phyloP scores from a whole-genome alignment of 176 grass and related monocot species.

The Oryza glaberrima region DNA sequence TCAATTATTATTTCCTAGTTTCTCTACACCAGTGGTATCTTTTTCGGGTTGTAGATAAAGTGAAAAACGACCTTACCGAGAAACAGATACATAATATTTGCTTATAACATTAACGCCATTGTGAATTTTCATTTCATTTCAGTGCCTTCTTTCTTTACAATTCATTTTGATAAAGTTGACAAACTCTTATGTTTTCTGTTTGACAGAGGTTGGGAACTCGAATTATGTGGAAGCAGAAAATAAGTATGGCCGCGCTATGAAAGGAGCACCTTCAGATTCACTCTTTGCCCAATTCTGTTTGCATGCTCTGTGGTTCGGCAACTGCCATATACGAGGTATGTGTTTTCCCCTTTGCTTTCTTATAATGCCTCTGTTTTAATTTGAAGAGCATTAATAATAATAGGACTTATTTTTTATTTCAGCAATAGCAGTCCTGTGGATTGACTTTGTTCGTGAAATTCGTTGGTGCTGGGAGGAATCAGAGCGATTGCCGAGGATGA shows the following conservation, averaged over 20 bases:
- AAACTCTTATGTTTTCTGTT: slow-evolving; percentile 42
- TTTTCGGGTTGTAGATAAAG: background rate
- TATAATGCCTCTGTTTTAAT: slow-evolving; percentile 13
- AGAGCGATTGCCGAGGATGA: slow-evolving; percentile 80
- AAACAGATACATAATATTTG: slow-evolving; percentile 8
- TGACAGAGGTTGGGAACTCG: slow-evolving; percentile 54
- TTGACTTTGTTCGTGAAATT: slow-evolving; percentile 99
- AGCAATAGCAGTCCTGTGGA: slow-evolving; percentile 93
- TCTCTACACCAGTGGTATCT: background rate
- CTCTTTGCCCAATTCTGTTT: slow-evolving; percentile 95
- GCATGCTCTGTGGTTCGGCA: slow-evolving; percentile 95
- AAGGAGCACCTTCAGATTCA: slow-evolving; percentile 85
- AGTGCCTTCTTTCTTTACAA: background rate
- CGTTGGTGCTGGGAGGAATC: slow-evolving; percentile 98
- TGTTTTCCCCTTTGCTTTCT: slow-evolving; percentile 33
- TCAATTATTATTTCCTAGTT: background rate
- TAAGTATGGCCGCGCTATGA: slow-evolving; percentile 72
- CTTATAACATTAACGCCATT: background rate
- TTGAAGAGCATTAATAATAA: slow-evolving; percentile 32
- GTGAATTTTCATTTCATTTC: slow-evolving; percentile 6
- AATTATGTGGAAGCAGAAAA: slow-evolving; percentile 53
- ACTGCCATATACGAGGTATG: slow-evolving; percentile 90
- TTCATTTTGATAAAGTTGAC: background rate
- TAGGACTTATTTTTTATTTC: slow-evolving; percentile 42
- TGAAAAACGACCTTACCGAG: background rate